A percentile compares a stretch with the other conserved stretches of the same genome.
Conservation (phyloP, 1,139 yeast genomes). For the Lodderomyces pseudojiufengensis region DNA sequence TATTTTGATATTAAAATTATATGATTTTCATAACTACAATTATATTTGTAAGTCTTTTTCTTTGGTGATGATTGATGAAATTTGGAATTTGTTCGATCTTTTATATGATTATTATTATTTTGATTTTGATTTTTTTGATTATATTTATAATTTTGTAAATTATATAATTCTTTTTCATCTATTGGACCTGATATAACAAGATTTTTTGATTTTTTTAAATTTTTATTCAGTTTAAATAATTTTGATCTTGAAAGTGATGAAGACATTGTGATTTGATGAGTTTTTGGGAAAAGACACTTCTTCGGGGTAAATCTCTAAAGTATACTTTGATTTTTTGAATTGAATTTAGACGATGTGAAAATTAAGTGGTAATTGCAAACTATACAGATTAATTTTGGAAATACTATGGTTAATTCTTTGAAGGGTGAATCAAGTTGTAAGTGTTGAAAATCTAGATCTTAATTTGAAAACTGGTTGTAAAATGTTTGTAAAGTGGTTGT, state of each 20-base stretch:
- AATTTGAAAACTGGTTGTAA: too few species aligned
- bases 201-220: conserved; percentile 20
- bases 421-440: too few species aligned
- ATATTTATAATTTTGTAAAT: conserved; percentile 1
- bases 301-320: too few species aligned
- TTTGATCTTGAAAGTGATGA: conserved; percentile 28
- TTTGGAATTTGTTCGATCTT: conserved; percentile 2
- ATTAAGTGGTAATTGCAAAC: too few species aligned
- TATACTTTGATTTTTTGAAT: too few species aligned
- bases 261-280: conserved; percentile 19
- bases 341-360: too few species aligned
- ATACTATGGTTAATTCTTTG: too few species aligned
- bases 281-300: too few species aligned
- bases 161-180: not conserved
- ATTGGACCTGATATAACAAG: conserved; percentile 24
- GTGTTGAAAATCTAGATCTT: too few species aligned
- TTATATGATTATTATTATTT: not conserved
- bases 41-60: not conserved
- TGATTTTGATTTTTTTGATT: conserved; percentile 1
- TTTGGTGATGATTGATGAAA: conserved; percentile 1
- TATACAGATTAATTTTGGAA: too few species aligned
- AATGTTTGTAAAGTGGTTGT: too few species aligned
- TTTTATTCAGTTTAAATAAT: conserved; percentile 25
- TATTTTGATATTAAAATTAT: conserved; percentile 31
- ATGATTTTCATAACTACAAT: conserved; percentile 1